Evolutionary conservation across 2,329 filamentous ascomycete species (phyloP).

Genomic region (Trichoderma harzianum): DNA sequence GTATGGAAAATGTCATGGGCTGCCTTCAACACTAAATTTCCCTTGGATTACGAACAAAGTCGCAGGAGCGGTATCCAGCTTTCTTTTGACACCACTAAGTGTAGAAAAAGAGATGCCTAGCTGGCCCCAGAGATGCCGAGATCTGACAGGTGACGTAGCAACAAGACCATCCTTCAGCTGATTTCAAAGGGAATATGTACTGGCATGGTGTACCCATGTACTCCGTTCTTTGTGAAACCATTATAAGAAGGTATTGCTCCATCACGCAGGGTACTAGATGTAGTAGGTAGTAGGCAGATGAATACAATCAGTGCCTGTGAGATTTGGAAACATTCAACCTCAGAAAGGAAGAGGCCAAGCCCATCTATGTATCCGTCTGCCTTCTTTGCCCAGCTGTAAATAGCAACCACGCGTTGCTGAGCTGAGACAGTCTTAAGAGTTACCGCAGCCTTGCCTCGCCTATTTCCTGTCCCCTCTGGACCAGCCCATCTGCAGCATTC

Average conservation of each 20-base stretch:
- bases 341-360: too few relatives aligned
- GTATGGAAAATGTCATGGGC: not conserved
- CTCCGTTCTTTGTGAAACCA: not conserved
- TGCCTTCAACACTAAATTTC: not conserved
- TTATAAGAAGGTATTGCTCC: not conserved
- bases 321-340: not conserved
- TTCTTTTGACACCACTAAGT: not conserved
- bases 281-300: not conserved
- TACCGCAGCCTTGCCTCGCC: not conserved
- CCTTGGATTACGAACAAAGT: not conserved
- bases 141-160: slow-evolving; percentile 7
- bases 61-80: not conserved
- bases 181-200: not conserved
- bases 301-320: not conserved
- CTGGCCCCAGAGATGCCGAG: not conserved
- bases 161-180: not conserved
- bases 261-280: not conserved
- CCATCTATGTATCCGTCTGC: not conserved
- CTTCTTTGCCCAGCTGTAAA: not conserved
- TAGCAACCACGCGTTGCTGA: not conserved
- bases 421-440: not conserved
- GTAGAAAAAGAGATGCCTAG: not conserved
- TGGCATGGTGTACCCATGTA: not conserved
- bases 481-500: not conserved
- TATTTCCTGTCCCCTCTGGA: not conserved